These are phyloP conservation scores for Saturnispora bothae DNA, from an alignment of 805 yeast species.

Conservation along the genomic window DNA sequence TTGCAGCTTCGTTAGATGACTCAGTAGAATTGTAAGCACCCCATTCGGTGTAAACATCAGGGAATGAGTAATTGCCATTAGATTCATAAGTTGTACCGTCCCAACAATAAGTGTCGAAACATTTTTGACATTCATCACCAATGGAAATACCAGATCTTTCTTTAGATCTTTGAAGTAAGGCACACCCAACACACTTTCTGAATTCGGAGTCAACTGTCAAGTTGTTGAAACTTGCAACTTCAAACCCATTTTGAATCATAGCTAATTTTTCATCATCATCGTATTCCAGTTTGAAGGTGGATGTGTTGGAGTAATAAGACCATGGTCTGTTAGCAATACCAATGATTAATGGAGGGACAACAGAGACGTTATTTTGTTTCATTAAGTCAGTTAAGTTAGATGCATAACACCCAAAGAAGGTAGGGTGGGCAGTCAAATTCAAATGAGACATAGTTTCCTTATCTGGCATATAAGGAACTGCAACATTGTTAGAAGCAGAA, in stretches of 20 bases:
- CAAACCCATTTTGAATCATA: conserved; percentile 67
- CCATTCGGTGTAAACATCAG: conserved; percentile 30
- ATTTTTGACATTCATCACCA: conserved; percentile 57
- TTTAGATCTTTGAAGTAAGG: conserved; percentile 66
- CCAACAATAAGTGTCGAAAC: conserved; percentile 67
- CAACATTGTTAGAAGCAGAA: conserved; percentile 42
- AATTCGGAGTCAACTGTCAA: conserved; percentile 59
- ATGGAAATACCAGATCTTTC: conserved; percentile 55
- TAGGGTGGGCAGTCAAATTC: conserved; percentile 58
- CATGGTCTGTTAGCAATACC: conserved; percentile 67
- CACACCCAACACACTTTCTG: conserved; percentile 73
- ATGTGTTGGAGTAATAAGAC: conserved; percentile 56
- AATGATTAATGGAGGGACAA: conserved; percentile 63
- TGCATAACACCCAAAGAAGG: conserved; percentile 78
- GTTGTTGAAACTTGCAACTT: conserved; percentile 54
- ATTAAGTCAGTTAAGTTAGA: conserved; percentile 45
- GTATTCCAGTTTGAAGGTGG: conserved; percentile 60
- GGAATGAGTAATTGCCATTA: conserved; percentile 6
- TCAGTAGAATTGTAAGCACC: conserved; percentile 23
- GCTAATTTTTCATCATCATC: conserved; percentile 42
- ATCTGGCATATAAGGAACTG: conserved; percentile 79
- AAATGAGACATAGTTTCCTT: conserved; percentile 43
- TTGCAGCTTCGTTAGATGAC: conserved; percentile 1
- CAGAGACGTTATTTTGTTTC: conserved; percentile 27
- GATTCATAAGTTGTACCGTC: conserved; percentile 21